Base-by-base conservation (phyloP, 2,329 filamentous ascomycete species). In the Ceratocystis huliohia region DNA sequence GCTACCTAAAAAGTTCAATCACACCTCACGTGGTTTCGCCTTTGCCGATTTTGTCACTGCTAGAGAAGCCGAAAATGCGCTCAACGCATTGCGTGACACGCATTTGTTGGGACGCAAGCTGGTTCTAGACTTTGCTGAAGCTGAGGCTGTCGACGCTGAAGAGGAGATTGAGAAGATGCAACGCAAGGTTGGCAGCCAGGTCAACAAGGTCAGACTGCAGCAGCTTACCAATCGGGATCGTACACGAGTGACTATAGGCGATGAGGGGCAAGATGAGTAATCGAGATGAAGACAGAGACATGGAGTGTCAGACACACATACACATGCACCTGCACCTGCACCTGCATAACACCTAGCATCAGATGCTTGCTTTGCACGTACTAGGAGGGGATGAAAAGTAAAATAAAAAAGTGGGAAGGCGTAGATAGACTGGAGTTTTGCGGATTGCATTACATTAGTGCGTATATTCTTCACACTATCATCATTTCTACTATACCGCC, bases 161-260 rank as follows among this genome's bases (percentile, higher is more conserved):
- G 91, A 92, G 76, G 92, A 97, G 78, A 94, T 99, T 74, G 87
- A 89, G 75, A 93, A 91, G 79, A 96, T 99, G 88, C 90, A 96
- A 78, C 89, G 89, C 82, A 99, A 96, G 82, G 88, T 95, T 73
- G 89, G 89, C 69, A 85, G 87, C 68, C 93, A 97, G 78, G 84
- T 89, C 75, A 89, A 95, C 78, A 94, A 92, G 78, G 88, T 97
- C 73, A 89, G 89, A 72, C 80, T 96, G 73, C 91, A 96, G 78
- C 87, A 91, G 75, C 86, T 97, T 73, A 93, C 88, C 70, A 89
- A 88, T 72, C 84, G 84, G 73, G 89, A 88, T 72, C 85, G 92
- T 73, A 91, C 88, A 77, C 96, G 90, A 81, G 91, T 97, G 79
- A 92, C 87, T 78, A 87, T 96, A 78, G 88, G 80, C 75, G 85